Percentiles rank a stretch among this genome's conserved stretches.
phyloP scores from a whole-genome alignment of 257 asterid species.

The Solanum bulbocastanum region DNA sequence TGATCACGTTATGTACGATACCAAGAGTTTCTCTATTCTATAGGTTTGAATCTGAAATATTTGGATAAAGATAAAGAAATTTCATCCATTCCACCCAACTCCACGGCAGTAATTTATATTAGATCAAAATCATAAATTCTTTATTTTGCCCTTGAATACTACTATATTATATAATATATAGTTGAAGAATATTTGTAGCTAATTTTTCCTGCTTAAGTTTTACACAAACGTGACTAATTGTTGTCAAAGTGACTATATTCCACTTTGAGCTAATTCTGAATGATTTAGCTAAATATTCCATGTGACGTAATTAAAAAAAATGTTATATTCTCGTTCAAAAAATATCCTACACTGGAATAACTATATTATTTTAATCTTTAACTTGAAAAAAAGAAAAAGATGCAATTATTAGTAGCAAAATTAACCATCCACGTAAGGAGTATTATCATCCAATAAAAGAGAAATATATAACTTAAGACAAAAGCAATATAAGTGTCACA shows the following conservation, averaged over 20 bases:
- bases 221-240: neutral
- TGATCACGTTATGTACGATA: neutral
- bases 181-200: neutral
- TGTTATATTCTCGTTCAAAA: neutral
- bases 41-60: too few species aligned
- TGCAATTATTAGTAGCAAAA: neutral
- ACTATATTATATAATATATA: neutral
- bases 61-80: neutral
- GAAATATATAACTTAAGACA: neutral
- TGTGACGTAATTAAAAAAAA: neutral
- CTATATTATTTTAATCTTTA: neutral
- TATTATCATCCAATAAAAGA: neutral
- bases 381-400: neutral
- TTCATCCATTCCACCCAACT: neutral
- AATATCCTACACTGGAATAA: neutral
- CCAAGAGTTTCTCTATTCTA: neutral
- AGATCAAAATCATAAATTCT: neutral
- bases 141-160: neutral
- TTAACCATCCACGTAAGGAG: neutral
- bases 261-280: neutral
- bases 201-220: neutral
- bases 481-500: neutral
- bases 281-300: neutral
- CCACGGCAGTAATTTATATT: neutral
- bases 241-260: neutral